Evolutionary conservation across 78 protist genomes (phyloP), one percentile per base, ranked within the genome.

Genomic region (Capsaspora owczarzaki): DNA sequence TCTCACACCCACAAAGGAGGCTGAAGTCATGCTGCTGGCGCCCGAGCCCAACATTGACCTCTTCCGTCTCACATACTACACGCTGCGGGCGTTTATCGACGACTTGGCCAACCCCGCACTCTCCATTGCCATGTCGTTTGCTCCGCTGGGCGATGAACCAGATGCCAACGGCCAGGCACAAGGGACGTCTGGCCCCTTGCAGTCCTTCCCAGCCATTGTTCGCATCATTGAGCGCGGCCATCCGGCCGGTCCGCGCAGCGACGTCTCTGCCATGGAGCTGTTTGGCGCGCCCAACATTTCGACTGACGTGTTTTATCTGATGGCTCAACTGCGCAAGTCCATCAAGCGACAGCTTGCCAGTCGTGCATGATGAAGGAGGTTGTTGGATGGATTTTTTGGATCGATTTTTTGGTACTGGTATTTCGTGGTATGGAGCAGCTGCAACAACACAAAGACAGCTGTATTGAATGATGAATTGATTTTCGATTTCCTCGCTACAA

Each of bases 151-250:
- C 25, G 29, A 12, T 6, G 51, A 10, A 33, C 43, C 72, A 6
- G 42, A 40, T 0, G 3, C 43, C 19, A 12, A 41, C 25, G n/a
- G n/a, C n/a, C n/a, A n/a, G n/a, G n/a, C n/a, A n/a, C n/a, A n/a
- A n/a, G n/a, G n/a, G n/a, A n/a, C n/a, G n/a, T n/a, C n/a, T n/a
- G n/a, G n/a, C n/a, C n/a, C n/a, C n/a, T n/a, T n/a, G n/a, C 79
- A 19, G 27, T 14, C 72, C 29, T 41, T 76, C 6, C 80, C 80
- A 14, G 66, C 68, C 72, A 29, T 76, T 25, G 80, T 23, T 23
- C 80, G 80, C 63, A 43, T 76, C 69, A 60, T 76, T 49, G 80
- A 76, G 38, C 35, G 80, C 43, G 80, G 80, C 41, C 31, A 16
- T 2, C 80, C 80, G 44, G 51, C 80, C 8, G 31, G 80, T 35